Percentiles rank a stretch among this genome's conserved stretches.
Conservation (phyloP, 768 basidiomycete species). For the Dentipellis sp. region DNA sequence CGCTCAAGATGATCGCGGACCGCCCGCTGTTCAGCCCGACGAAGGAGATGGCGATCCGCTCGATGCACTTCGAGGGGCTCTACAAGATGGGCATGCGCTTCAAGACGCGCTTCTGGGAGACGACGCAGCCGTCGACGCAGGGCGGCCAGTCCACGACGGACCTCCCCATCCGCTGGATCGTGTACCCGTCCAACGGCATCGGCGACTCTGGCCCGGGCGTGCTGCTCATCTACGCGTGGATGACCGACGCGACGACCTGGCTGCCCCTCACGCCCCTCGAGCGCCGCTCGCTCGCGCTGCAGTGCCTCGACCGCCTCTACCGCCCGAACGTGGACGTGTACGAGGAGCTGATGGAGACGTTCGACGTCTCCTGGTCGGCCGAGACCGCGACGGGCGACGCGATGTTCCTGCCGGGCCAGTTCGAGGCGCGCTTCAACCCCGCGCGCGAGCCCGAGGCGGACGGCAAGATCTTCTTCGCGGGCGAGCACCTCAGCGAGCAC, state of each 20-base stretch:
- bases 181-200: constrained; percentile 13
- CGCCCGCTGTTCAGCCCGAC: constrained; percentile 13
- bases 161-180: constrained; percentile 14
- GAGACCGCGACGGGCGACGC: constrained; percentile 19
- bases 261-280: constrained; percentile 13
- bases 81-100: constrained; percentile 17
- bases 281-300: constrained; percentile 13
- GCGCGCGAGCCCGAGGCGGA: constrained; percentile 13
- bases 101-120: constrained; percentile 17
- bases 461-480: constrained; percentile 18
- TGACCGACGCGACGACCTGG: constrained; percentile 17
- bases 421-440: constrained; percentile 13
- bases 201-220: constrained; percentile 17
- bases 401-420: constrained; percentile 22
- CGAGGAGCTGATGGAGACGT: constrained; percentile 1
- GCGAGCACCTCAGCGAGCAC: constrained; percentile 19
- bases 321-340: background rate
- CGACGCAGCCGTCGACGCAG: background rate
- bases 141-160: constrained; percentile 15
- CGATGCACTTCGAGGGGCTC: constrained; percentile 18
- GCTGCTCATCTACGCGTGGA: constrained; percentile 20
- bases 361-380: constrained; percentile 18
- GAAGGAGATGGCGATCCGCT: constrained; percentile 18
- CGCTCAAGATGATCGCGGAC: constrained; percentile 16
- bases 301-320: constrained; percentile 16